Base-by-base conservation (phyloP, 495 filamentous ascomycete species). In the Neurospora cerealis region DNA sequence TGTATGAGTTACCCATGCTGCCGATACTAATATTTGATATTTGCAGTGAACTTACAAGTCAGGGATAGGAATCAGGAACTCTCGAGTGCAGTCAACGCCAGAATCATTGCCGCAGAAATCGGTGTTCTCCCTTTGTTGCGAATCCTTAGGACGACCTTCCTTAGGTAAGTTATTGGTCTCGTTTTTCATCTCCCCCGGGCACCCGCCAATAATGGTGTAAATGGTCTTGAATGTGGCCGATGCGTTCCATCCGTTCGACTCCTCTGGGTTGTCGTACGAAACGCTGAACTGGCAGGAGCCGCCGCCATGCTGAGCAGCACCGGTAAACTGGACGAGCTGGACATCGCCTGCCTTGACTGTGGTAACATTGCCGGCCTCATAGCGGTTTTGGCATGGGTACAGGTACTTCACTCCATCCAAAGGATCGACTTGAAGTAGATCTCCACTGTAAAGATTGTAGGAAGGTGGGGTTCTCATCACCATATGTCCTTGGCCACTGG, bases 221-320 rank as follows among this genome's bases (percentile, higher is more conserved):
- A 93, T 90, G 74, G 93, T 93, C 78, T 91, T 88, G 83, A 88
- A 94, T 4, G 39, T 71, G 38, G 75, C 78, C 73, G 87, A 78
- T 4, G 70, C 72, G 72, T 75, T 79, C 78, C 77, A 78, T 28
- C 38, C 84, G 72, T 84, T 81, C 70, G 83, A 83, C 62, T 76
- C 81, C 6, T 85, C 83, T 3, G 83, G 79, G 39, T 79, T 77
- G 74, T 94, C 91, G 76, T 92, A 92, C 13, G 91, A 91, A 77
- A 95, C 83, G 60, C 87, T 85, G 76, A 96, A 86, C 80, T 95
- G 93, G 80, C 93, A 95, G 4, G 92, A 94, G 3, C 93, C 93
- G 42, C 93, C 92, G 69, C 87, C 89, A 76, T 96, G 93, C 41
- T 87, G 87, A 1, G 91, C 92, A 34, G 78, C 79, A 3, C 87